phyloP scores from a whole-genome alignment of 2,329 filamentous ascomycete species.

The Trichoderma gracile region DNA sequence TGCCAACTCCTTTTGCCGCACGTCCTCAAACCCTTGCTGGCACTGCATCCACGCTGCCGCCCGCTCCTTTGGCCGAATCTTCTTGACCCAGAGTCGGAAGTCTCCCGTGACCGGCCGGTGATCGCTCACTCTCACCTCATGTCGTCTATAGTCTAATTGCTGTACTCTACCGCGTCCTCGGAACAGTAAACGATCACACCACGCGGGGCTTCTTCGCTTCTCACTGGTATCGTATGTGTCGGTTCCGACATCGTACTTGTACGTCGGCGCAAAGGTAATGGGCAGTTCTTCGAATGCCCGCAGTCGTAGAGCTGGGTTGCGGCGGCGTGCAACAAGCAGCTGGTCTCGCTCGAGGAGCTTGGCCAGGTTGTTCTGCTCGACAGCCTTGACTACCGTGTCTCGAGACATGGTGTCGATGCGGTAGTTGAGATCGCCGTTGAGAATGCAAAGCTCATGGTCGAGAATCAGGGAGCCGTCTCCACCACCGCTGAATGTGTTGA shows the following conservation, averaged over 20 bases:
- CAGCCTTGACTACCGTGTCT: conserved; percentile 83
- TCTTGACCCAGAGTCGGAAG: conserved; percentile 84
- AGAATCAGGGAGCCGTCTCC: conserved; percentile 93
- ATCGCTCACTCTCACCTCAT: conserved; percentile 89
- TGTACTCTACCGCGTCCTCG: conserved; percentile 78
- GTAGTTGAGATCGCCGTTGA: conserved; percentile 97
- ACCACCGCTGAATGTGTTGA: conserved; percentile 84
- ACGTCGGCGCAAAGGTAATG: conserved; percentile 91
- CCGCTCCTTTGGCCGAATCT: conserved; percentile 67
- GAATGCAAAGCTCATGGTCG: conserved; percentile 94
- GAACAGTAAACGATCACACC: conserved; percentile 94
- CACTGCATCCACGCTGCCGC: conserved; percentile 69
- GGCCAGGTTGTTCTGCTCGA: conserved; percentile 75
- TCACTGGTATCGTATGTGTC: conserved; percentile 93
- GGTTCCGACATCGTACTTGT: conserved; percentile 97
- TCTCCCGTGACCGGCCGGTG: conserved; percentile 87
- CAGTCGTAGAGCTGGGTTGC: conserved; percentile 86
- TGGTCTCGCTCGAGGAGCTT: conserved; percentile 94
- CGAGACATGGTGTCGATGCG: conserved; percentile 97
- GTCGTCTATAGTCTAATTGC: conserved; percentile 82
- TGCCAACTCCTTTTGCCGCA: conserved; percentile 66
- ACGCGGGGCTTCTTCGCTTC: conserved; percentile 90
- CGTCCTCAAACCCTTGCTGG: conserved; percentile 71
- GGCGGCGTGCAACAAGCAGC: conserved; percentile 81
- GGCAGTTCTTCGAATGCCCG: conserved; percentile 87